These are phyloP conservation scores for Botrytis elliptica DNA, from an alignment of 2,329 filamentous ascomycete species.

Conservation along the genomic window DNA sequence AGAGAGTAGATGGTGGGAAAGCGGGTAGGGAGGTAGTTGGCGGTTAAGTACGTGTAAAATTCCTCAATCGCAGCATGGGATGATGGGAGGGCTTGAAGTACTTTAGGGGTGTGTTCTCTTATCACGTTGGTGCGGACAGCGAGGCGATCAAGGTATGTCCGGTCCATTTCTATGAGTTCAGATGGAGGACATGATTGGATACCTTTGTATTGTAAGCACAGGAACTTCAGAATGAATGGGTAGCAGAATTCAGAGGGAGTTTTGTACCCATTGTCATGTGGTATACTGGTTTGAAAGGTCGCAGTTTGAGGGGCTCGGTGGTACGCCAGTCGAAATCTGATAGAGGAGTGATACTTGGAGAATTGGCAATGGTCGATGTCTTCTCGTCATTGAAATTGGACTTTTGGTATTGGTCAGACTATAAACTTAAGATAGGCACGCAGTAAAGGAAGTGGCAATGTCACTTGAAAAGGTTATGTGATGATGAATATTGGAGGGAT, in stretches of 20 bases:
- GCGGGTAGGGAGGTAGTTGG: conserved; percentile 54
- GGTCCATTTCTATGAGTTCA: conserved; percentile 58
- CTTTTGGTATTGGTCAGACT: conserved; percentile 4
- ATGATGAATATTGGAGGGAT: not conserved
- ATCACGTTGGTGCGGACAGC: conserved; percentile 50
- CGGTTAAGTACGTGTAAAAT: conserved; percentile 54
- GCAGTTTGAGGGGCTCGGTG: conserved; percentile 51
- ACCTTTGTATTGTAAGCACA: conserved; percentile 40
- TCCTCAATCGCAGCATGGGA: conserved; percentile 51
- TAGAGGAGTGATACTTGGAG: conserved; percentile 40
- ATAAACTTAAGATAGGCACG: not conserved
- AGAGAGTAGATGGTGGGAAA: conserved; percentile 53
- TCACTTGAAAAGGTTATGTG: not conserved
- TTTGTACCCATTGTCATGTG: conserved; percentile 63
- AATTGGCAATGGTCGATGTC: not conserved
- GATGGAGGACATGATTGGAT: conserved; percentile 52
- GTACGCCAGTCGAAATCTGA: conserved; percentile 50
- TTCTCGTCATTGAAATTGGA: not conserved
- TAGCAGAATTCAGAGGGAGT: not conserved
- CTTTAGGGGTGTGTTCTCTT: conserved; percentile 43
- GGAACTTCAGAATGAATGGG: not conserved
- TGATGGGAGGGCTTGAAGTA: conserved; percentile 42
- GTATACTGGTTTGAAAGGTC: conserved; percentile 61
- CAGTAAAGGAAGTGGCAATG: not conserved
- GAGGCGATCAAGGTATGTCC: conserved; percentile 55